Base-by-base conservation (phyloP, 495 filamentous ascomycete species). In the Podospora conica region DNA sequence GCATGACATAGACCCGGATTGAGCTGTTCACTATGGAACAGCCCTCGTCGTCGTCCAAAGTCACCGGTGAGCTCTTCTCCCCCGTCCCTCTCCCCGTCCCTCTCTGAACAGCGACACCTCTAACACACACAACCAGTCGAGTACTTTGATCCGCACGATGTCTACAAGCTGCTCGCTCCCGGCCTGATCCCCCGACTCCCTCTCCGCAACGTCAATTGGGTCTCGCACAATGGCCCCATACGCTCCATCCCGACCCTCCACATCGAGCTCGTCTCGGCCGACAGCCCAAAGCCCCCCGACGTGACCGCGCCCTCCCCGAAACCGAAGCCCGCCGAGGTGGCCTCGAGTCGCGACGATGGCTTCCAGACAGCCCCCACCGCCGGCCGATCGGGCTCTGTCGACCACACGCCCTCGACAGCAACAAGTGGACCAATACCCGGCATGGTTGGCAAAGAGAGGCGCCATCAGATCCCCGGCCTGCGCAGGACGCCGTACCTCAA, bases 401-500 rank as follows among this genome's bases (percentile, higher is more conserved):
- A 81, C 11, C 68, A 74, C 15, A 63, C 71, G 31, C 78, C 79
- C 28, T 64, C 67, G 10, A 64, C n/a, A 62, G 69, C 7, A 58
- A 63, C 56, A 66, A 72, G 57, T 54, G 70, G 63, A 27, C 70
- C 60, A 58, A 73, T 58, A 28, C 66, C 71, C 3, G 70, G 57
- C 5, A 68, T 59, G 9, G 60, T 69, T 31, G 64, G 72, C 31
- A 71, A 70, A 68, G 88, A 90, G 68, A 87, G 94, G 12, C 83
- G 96, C 29, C 95, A 98, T 72, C 95, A 98, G 76, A 97, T 98
- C 56, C 95, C 95, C 2, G 95, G 95, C 12, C 80, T 98, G 29
- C 89, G 94, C 12, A 91, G 92, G 66, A 98, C 94, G 3, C 94
- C 95, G 9, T 98, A 98, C 76, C 80, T 98, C 69, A 97, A 97